phyloP scores from a whole-genome alignment of 2,329 filamentous ascomycete genomes.

The Dactylonectria macrodidyma region DNA sequence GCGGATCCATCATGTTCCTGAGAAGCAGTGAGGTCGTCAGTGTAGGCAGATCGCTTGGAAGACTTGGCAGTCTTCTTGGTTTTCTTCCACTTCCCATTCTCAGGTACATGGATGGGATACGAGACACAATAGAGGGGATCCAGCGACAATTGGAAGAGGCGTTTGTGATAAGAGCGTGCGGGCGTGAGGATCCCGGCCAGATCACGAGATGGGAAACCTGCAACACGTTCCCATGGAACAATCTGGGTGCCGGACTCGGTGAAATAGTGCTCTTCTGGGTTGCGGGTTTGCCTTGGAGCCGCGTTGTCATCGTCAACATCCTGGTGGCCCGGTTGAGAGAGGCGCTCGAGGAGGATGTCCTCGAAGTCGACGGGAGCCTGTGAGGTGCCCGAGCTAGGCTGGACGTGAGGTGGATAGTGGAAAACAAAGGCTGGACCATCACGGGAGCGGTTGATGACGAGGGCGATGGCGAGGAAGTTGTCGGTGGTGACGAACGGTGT shows the following conservation, averaged over 20 bases:
- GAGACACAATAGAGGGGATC: slow-evolving; percentile 86
- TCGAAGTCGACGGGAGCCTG: slow-evolving; percentile 62
- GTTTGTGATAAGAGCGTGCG: slow-evolving; percentile 82
- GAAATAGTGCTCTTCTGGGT: slow-evolving; percentile 69
- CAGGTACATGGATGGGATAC: slow-evolving; percentile 85
- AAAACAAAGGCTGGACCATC: slow-evolving; percentile 88
- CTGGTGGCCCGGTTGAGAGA: slow-evolving; percentile 56
- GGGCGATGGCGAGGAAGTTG: slow-evolving; percentile 78
- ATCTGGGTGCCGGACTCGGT: slow-evolving; percentile 70
- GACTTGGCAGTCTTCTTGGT: slow-evolving; percentile 66
- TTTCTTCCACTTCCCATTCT: slow-evolving; percentile 84
- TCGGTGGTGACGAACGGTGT: slow-evolving; percentile 68
- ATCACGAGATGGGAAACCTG: slow-evolving; percentile 82
- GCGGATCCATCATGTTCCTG: slow-evolving; percentile 48
- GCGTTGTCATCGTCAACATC: slow-evolving; percentile 55
- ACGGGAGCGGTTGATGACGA: slow-evolving; percentile 81
- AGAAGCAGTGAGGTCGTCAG: slow-evolving; percentile 49
- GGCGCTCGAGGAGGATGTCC: slow-evolving; percentile 65
- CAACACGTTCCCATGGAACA: slow-evolving; percentile 80
- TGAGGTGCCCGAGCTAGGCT: slow-evolving; percentile 54
- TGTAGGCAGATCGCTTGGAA: slow-evolving; percentile 54
- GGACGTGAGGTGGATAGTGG: slow-evolving; percentile 82
- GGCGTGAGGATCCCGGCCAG: slow-evolving; percentile 87
- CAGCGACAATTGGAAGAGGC: slow-evolving; percentile 84
- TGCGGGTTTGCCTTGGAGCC: slow-evolving; percentile 63